These are phyloP conservation scores for Narthecium ossifragum DNA, from an alignment of 106 monocot species.

Conservation along the genomic window DNA sequence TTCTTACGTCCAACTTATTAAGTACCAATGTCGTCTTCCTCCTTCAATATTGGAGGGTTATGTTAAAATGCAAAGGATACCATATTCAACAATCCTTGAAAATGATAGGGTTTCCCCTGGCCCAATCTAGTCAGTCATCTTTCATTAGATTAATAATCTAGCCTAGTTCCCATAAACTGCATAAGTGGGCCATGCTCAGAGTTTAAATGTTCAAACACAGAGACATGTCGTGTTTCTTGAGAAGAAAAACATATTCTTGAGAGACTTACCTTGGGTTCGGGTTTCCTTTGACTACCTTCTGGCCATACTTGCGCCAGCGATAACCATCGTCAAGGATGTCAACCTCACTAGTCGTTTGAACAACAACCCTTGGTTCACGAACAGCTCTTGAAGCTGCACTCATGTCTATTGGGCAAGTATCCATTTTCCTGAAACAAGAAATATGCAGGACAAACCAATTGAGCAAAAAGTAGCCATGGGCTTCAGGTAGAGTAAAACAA, in stretches of 20 bases:
- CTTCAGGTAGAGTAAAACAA: background rate
- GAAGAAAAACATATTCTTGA: background rate
- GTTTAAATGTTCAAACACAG: too few species aligned
- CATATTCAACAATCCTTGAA: too few species aligned
- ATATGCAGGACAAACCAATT: slow-evolving; percentile 3
- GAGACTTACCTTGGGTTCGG: slow-evolving; percentile 70
- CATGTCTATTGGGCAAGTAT: slow-evolving; percentile 47
- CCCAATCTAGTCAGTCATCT: too few species aligned
- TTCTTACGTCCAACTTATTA: too few species aligned
- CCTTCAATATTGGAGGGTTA: too few species aligned
- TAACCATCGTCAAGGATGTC: slow-evolving; percentile 98
- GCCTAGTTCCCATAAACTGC: too few species aligned
- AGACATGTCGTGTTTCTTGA: too few species aligned
- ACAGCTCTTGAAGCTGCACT: slow-evolving; percentile 52
- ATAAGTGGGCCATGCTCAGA: too few species aligned
- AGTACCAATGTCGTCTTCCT: too few species aligned
- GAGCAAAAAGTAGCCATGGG: background rate
- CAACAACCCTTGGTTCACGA: slow-evolving; percentile 80
- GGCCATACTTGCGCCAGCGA: slow-evolving; percentile 98
- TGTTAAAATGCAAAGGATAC: too few species aligned
- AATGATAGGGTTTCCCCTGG: too few species aligned
- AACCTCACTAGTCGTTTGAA: slow-evolving; percentile 89
- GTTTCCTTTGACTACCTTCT: slow-evolving; percentile 97
- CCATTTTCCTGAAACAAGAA: slow-evolving; percentile 60
- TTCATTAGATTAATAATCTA: too few species aligned